Evolutionary conservation across 805 yeast genomes (phyloP), one percentile per base, ranked within the genome.

Genomic region (Starmerella vitae): DNA sequence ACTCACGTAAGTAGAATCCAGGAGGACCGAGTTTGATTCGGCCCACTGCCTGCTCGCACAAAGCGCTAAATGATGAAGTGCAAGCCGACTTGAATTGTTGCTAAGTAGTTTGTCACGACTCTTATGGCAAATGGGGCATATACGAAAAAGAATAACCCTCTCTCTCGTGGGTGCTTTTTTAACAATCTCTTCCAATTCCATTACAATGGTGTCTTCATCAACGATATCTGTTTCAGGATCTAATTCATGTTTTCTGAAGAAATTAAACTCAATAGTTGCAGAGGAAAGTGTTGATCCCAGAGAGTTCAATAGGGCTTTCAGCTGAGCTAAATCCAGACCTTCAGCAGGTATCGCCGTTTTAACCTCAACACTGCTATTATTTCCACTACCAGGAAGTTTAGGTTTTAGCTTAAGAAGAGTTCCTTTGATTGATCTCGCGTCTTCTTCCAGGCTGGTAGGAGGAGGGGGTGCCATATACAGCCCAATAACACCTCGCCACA

Each of bases 41-140:
- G 78, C 70, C 81, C 85, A 76, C 42, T 78, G 82, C 43, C 76
- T 75, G 21, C 79, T 73, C 0, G 83, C 76, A 59, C 98, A 91
- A 2, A 83, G 72, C 0, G 94, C 88, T 38, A 86, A 70, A 61
- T 88, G 98, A 1, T 82, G 74, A n/a, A 83, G 72, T 38, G 45
- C 30, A n/a, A n/a, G n/a, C n/a, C n/a, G n/a, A n/a, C n/a, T n/a
- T n/a, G n/a, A n/a, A 20, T 14, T n/a, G 17, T 12, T 15, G 17
- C 30, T 17, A 7, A 12, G 30, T 6, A 17, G 17, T 20, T 31
- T 31, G 18, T 17, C 21, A 17, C 39, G 21, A 9, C 30, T 20
- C 24, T 70, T 70, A 37, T 68, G 66, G 59, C 97, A 91, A 9
- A 79, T 65, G 0, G 97, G 97, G 54, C 97, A 91, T 39, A 68